Evolutionary conservation across 2,329 filamentous ascomycete genomes (phyloP).

Genomic region (Fusarium piperis): DNA sequence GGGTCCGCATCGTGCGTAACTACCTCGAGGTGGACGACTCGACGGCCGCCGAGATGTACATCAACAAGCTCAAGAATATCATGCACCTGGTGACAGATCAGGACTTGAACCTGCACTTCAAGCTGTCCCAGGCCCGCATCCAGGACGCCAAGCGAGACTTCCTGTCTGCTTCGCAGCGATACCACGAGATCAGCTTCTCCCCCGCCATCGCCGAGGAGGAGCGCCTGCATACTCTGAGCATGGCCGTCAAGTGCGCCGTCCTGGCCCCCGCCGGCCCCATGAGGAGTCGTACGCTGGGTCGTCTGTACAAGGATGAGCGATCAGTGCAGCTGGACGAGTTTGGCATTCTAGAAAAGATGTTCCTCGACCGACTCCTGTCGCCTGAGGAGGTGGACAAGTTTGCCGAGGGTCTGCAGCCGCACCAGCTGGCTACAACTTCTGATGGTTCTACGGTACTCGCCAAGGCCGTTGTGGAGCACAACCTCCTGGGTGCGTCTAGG

Average conservation of each 20-base stretch:
- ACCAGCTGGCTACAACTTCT: conserved; percentile 88
- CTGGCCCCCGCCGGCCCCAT: conserved; percentile 90
- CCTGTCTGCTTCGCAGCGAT: conserved; percentile 85
- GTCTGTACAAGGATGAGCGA: conserved; percentile 93
- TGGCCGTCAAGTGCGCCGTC: conserved; percentile 91
- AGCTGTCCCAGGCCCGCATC: conserved; percentile 91
- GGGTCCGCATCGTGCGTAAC: conserved; percentile 94
- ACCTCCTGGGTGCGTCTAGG: conserved; percentile 84
- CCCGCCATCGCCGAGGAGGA: conserved; percentile 85
- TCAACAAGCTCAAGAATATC: conserved; percentile 96
- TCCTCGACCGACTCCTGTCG: conserved; percentile 84
- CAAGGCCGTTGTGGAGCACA: conserved; percentile 95
- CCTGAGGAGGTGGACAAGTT: conserved; percentile 88
- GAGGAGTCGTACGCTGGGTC: conserved; percentile 80
- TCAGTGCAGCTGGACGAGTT: conserved; percentile 80
- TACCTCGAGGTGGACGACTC: conserved; percentile 95
- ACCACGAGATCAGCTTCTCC: conserved; percentile 86
- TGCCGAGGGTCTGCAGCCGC: conserved; percentile 79
- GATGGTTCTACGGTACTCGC: conserved; percentile 94
- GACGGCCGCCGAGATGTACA: conserved; percentile 82
- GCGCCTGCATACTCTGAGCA: conserved; percentile 82
- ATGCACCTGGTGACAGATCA: conserved; percentile 81
- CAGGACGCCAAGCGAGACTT: conserved; percentile 91
- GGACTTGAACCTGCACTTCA: conserved; percentile 83
- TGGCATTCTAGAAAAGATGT: conserved; percentile 96